Conservation (phyloP, 73 alveolate genomes). For the Symbiodinium pilosum region DNA sequence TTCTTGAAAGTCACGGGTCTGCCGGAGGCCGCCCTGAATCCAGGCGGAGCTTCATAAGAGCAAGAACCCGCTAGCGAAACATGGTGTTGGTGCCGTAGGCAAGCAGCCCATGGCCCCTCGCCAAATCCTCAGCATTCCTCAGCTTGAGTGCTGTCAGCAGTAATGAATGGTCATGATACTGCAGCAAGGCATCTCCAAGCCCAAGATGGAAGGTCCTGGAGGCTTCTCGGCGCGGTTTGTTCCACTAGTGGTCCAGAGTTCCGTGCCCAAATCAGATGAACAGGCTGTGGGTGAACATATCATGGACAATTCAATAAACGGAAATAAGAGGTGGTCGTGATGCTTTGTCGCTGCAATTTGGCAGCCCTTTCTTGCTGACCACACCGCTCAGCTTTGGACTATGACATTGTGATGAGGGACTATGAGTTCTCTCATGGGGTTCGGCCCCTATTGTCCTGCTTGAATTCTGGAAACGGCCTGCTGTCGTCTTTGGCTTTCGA, state of each 20-base stretch:
- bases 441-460: not conserved
- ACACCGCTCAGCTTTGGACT: conserved; percentile 48
- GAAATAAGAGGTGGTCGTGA: too few relatives aligned
- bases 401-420: conserved; percentile 44
- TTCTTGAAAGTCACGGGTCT: conserved; percentile 30
- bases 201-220: conserved; percentile 54
- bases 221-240: not conserved
- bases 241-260: not conserved
- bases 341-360: not conserved
- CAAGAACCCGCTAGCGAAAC: not conserved
- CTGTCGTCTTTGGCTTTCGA: not conserved
- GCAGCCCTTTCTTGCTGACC: not conserved
- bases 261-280: not conserved
- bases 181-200: conserved; percentile 26
- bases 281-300: not conserved
- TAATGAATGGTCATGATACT: not conserved
- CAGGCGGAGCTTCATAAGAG: conserved; percentile 48
- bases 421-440: conserved; percentile 64
- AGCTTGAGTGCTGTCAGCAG: too few relatives aligned
- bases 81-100: not conserved
- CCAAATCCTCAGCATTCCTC: not conserved
- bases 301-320: too few relatives aligned
- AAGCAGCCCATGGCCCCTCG: conserved; percentile 5
- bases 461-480: too few relatives aligned
- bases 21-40: conserved; percentile 40